These are phyloP conservation scores for Guillardia theta DNA, from an alignment of 78 protist genomes.

Conservation along the genomic window DNA sequence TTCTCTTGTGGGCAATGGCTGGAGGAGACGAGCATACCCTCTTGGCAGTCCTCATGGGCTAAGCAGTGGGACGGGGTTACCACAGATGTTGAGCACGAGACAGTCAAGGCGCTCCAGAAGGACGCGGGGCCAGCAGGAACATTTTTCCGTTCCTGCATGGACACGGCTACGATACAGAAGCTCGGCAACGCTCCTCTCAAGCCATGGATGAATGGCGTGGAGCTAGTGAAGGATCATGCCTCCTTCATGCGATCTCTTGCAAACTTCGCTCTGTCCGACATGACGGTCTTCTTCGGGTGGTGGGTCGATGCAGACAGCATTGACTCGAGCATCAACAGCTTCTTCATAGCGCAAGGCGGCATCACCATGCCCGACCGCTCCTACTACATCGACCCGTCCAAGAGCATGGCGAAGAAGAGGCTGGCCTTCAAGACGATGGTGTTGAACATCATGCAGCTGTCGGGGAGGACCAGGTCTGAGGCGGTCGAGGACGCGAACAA, in stretches of 20 bases:
- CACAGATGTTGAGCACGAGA: neutral
- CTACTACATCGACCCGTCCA: neutral
- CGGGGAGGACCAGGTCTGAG: neutral
- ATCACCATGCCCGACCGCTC: conserved; percentile 29
- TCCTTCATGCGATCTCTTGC: neutral
- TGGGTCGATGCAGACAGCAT: neutral
- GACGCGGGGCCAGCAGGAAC: neutral
- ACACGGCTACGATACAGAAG: neutral
- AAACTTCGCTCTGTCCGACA: neutral
- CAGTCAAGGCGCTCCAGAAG: neutral
- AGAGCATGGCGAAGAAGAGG: neutral
- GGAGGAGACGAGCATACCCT: neutral
- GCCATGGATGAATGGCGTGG: conserved; percentile 6
- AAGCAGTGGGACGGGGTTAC: conserved; percentile 35
- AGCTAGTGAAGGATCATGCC: neutral
- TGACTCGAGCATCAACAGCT: neutral
- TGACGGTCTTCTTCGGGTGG: conserved; percentile 4
- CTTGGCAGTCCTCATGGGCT: conserved; percentile 22
- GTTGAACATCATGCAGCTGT: neutral
- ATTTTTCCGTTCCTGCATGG: conserved; percentile 36
- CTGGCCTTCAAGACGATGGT: neutral
- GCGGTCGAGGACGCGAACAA: neutral
- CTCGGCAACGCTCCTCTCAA: neutral
- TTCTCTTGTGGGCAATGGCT: conserved; percentile 28
- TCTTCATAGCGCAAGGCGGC: conserved; percentile 26